Evolutionary conservation across 345 rosid species (phyloP).

Genomic region (Citrus glauca): DNA sequence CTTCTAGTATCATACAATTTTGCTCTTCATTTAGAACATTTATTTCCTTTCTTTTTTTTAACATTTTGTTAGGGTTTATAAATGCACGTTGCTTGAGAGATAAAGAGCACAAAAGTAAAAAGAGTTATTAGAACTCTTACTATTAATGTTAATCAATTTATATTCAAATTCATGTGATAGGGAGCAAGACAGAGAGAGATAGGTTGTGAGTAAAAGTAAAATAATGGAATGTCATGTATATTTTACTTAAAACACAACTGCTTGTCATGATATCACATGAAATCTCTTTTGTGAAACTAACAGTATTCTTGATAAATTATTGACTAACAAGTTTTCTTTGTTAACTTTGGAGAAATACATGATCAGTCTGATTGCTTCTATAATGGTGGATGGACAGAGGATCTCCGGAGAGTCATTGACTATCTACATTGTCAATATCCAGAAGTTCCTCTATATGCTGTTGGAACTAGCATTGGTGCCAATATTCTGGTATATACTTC

Average conservation of each 20-base stretch:
- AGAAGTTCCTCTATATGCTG: constrained; percentile 37
- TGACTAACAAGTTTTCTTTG: constrained; percentile 15
- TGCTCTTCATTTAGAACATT: background rate
- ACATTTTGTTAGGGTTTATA: background rate
- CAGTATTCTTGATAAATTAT: background rate
- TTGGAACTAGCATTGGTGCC: constrained; percentile 45
- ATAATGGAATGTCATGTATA: no score
- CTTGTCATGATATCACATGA: background rate
- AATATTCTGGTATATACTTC: constrained; percentile 34
- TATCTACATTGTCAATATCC: constrained; percentile 27
- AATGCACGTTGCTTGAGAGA: background rate
- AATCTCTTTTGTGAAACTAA: background rate
- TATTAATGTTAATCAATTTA: background rate
- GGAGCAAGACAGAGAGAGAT: no score
- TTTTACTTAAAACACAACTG: background rate
- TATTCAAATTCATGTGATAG: no score
- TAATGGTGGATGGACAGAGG: constrained; percentile 47
- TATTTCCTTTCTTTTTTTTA: background rate
- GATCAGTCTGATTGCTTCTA: constrained; percentile 47
- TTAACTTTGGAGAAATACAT: constrained; percentile 14
- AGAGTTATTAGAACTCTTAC: background rate
- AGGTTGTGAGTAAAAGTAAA: no score
- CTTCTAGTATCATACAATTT: background rate
- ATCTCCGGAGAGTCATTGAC: constrained; percentile 22
- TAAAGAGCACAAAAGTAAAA: background rate